A percentile compares a stretch with the other conserved stretches of the same genome.
Conservation (phyloP, 768 basidiomycete genomes). For the Asterophora parasitica region DNA sequence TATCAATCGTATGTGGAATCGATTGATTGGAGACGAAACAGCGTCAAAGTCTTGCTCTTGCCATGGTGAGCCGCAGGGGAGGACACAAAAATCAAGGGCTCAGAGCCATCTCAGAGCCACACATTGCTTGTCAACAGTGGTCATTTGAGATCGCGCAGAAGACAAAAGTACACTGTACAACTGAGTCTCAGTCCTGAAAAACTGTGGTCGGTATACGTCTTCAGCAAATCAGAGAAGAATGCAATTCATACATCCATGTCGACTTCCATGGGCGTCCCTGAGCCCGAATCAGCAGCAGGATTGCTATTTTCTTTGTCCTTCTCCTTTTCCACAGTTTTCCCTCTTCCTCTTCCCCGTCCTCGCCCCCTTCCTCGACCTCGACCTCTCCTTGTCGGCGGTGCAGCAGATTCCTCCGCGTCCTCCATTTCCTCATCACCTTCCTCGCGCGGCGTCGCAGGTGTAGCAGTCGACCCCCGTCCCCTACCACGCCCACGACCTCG, state of each 20-base stretch:
- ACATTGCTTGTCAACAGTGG: too few species aligned
- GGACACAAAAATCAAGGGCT: too few species aligned
- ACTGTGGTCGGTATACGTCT: too few species aligned
- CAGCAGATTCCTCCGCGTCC: constrained; percentile 27
- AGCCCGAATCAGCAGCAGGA: constrained; percentile 15
- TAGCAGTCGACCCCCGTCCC: constrained; percentile 25
- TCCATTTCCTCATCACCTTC: constrained; percentile 35
- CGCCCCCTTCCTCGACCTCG: constrained; percentile 27
- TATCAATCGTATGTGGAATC: too few species aligned
- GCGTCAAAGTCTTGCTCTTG: too few species aligned
- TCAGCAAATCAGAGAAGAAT: too few species aligned
- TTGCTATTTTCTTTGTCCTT: constrained; percentile 28
- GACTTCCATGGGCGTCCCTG: constrained; percentile 14
- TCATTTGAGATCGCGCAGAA: too few species aligned
- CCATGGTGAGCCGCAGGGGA: too few species aligned
- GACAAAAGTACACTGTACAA: too few species aligned
- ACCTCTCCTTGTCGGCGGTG: constrained; percentile 29
- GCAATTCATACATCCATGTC: constrained; percentile 11
- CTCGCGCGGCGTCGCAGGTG: constrained; percentile 18
- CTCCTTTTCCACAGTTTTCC: constrained; percentile 23
- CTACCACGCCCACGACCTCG: constrained; percentile 30
- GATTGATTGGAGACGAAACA: too few species aligned
- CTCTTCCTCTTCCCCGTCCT: constrained; percentile 32
- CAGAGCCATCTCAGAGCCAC: too few species aligned
- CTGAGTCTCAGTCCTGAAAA: too few species aligned